A percentile compares a stretch with the other conserved stretches of the same genome.
Evolutionary conservation across 352 stramenopile genomes (phyloP).

Genomic region (Globisporangium solare): DNA sequence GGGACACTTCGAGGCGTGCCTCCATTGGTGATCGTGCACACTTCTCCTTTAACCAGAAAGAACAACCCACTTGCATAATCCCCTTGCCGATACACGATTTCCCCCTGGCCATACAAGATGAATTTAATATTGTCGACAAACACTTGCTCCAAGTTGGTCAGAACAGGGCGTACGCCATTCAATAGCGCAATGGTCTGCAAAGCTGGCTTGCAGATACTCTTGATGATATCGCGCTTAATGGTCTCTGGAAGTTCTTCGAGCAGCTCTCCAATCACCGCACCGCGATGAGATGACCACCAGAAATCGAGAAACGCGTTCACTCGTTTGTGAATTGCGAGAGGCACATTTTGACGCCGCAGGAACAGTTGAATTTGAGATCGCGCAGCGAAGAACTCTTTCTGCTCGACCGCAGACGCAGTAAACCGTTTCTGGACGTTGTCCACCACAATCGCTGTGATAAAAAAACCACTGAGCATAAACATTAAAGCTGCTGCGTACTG

Average conservation of each 20-base stretch:
- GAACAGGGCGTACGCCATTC: constrained; percentile 35
- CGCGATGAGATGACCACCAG: constrained; percentile 70
- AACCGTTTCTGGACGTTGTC: constrained; percentile 79
- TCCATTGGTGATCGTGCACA: constrained; percentile 40
- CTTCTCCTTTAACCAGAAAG: constrained; percentile 51
- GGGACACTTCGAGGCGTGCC: constrained; percentile 30
- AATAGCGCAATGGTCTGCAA: constrained; percentile 51
- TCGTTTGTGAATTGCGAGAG: constrained; percentile 49
- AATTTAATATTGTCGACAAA: constrained; percentile 66
- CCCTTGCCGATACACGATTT: constrained; percentile 60
- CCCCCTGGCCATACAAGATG: constrained; percentile 61
- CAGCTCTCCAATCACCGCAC: constrained; percentile 52
- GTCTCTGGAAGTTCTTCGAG: constrained; percentile 49
- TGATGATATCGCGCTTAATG: constrained; percentile 59
- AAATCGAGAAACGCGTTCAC: constrained; percentile 70
- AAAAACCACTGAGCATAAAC: constrained; percentile 73
- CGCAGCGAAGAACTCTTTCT: constrained; percentile 67
- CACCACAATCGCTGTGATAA: constrained; percentile 67
- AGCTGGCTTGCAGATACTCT: constrained; percentile 53
- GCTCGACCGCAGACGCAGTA: constrained; percentile 63
- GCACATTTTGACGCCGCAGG: constrained; percentile 54
- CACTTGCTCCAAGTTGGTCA: constrained; percentile 42
- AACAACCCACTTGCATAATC: constrained; percentile 53
- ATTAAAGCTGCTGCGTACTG: constrained; percentile 48
- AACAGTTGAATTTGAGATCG: constrained; percentile 64